These are phyloP conservation scores for Diaporthe humulicola DNA, from an alignment of 2,329 filamentous ascomycete species.

Conservation along the genomic window DNA sequence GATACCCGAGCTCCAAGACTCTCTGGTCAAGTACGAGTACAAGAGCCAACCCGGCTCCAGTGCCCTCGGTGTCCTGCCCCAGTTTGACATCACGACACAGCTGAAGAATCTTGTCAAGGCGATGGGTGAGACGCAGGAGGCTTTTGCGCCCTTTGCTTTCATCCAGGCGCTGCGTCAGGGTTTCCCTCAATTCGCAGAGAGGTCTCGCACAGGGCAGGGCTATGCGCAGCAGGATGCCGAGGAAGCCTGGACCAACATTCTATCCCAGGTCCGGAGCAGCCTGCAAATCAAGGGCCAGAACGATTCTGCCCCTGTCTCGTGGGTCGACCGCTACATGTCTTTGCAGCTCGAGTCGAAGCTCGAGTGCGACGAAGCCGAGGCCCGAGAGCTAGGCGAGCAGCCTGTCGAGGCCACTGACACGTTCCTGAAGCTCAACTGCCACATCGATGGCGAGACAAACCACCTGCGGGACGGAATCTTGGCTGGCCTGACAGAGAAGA, in stretches of 20 bases:
- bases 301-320: slow-evolving; percentile 70
- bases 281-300: slow-evolving; percentile 73
- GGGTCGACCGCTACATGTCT: slow-evolving; percentile 91
- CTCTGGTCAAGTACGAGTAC: slow-evolving; percentile 77
- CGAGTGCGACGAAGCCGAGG: slow-evolving; percentile 85
- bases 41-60: slow-evolving; percentile 44
- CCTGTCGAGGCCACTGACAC: slow-evolving; percentile 76
- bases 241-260: slow-evolving; percentile 97
- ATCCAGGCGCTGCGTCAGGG: slow-evolving; percentile 81
- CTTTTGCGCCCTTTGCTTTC: slow-evolving; percentile 87
- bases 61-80: slow-evolving; percentile 54
- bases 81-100: slow-evolving; percentile 80
- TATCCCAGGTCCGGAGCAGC: slow-evolving; percentile 85
- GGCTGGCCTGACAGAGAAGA: slow-evolving; percentile 85
- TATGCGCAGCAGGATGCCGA: slow-evolving; percentile 99
- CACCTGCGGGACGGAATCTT: slow-evolving; percentile 91
- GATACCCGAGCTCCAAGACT: slow-evolving; percentile 90
- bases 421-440: slow-evolving; percentile 95
- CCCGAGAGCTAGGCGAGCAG: slow-evolving; percentile 81
- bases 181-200: slow-evolving; percentile 95
- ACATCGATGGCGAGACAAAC: slow-evolving; percentile 89
- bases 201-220: slow-evolving; percentile 82
- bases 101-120: slow-evolving; percentile 87
- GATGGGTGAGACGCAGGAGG: slow-evolving; percentile 90
- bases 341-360: slow-evolving; percentile 84